Base-by-base conservation (phyloP, 176 grass and related monocot species). In the Luzula sylvatica region DNA sequence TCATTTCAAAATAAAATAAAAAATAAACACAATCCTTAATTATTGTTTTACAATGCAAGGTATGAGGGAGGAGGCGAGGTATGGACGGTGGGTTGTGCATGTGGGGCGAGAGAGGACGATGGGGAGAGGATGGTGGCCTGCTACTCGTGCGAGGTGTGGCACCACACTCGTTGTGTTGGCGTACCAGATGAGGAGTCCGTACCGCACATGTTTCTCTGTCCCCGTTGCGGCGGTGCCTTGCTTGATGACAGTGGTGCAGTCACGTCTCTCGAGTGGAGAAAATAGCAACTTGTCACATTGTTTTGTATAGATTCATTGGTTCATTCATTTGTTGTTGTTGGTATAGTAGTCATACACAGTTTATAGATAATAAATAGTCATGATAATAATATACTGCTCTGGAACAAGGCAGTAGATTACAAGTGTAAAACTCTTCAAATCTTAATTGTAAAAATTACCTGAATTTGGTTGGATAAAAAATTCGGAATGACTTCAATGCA, bases 111-210 rank as follows among this genome's bases (percentile, higher is more conserved):
- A 25, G 90, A 96, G 29, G 81, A 96, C 12, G 84, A 96, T 1
- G 90, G 90, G 16, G 90, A 96, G 60, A 85, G 81, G 42, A 96
- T 96, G 90, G 71, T 89, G 42, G 71, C 75, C 7, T 96, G 90
- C 8, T 83, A 96, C 3, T 57, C 65, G 0, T 96, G 90, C 26
- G 48, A 78, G 58, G 64, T 81, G 11, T 89, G 80, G 81, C 74
- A 89, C 13, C 90, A 96, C 55, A 89, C 85, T 0, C 85, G 78
- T 4, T 96, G 90, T 0, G 67, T 81, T 0, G 90, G 81, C 16
- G 78, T 89, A n/a, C 8, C 24, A 1, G 90, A 96, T 20, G 61
- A 61, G 3, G 57, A 71, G 25, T 64, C 70, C 1, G 66, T 72
- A 53, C 81, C 85, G 3, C 58, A 80, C 14, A 65, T 82, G 17